Conservation (phyloP, 1,284 basidiomycete species). For the Rhodotorula sp. region DNA sequence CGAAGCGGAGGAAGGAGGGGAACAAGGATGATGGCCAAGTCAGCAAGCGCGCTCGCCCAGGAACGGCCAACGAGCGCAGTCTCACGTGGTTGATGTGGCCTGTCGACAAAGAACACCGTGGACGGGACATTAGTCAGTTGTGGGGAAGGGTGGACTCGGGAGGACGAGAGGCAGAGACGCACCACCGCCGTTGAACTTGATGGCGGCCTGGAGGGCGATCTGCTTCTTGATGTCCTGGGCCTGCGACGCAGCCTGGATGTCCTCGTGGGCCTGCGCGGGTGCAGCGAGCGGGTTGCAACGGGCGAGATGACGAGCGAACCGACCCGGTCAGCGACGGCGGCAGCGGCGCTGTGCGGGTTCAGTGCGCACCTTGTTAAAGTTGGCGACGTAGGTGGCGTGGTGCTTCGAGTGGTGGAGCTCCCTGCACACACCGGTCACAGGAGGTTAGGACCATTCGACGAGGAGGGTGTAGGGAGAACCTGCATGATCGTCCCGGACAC, state of each 20-base stretch:
- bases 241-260: constrained; percentile 65
- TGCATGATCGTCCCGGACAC: too few relatives aligned
- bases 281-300: not conserved
- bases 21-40: too few relatives aligned
- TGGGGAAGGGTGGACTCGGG: not conserved
- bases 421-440: constrained; percentile 68
- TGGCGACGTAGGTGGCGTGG: constrained; percentile 54
- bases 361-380: constrained; percentile 32
- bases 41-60: not conserved
- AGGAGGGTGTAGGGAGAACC: too few relatives aligned
- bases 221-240: constrained; percentile 68
- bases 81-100: constrained; percentile 39
- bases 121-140: not conserved
- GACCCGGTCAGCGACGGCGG: not conserved
- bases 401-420: constrained; percentile 90
- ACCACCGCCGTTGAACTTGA: constrained; percentile 92
- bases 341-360: too few relatives aligned
- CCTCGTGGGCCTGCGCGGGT: constrained; percentile 64
- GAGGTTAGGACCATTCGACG: constrained; percentile 52
- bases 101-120: not conserved
- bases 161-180: constrained; percentile 43
- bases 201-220: constrained; percentile 78
- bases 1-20: not conserved
- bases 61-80: too few relatives aligned
- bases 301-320: not conserved